phyloP scores from a whole-genome alignment of 176 grass and related monocot genomes.

The Pontederia paniculata region DNA sequence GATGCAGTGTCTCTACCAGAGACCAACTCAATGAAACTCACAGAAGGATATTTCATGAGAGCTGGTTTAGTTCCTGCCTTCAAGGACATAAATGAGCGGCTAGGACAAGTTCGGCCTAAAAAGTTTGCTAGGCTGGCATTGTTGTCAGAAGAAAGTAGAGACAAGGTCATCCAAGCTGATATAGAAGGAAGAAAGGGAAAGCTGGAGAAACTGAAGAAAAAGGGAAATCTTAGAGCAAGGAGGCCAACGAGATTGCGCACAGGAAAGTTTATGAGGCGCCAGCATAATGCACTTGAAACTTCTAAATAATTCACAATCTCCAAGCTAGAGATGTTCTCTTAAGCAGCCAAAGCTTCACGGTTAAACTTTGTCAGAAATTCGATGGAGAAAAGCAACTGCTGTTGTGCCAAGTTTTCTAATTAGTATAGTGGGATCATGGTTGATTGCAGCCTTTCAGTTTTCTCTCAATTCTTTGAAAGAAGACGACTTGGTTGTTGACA shows the following conservation, averaged over 20 bases:
- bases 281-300: conserved; percentile 26
- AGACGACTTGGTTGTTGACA: too few relatives aligned
- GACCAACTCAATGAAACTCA: conserved; percentile 79
- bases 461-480: too few relatives aligned
- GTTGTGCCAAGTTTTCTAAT: too few relatives aligned
- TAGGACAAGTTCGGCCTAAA: conserved; percentile 82
- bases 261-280: conserved; percentile 48
- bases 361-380: too few relatives aligned
- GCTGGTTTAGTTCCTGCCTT: conserved; percentile 68
- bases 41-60: conserved; percentile 88
- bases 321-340: too few relatives aligned
- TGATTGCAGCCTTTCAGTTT: too few relatives aligned
- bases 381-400: too few relatives aligned
- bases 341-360: too few relatives aligned
- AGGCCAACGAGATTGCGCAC: conserved; percentile 29
- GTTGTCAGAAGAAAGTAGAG: conserved; percentile 68
- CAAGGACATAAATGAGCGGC: conserved; percentile 68
- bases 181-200: conserved; percentile 75
- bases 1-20: conserved; percentile 50
- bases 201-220: conserved; percentile 52
- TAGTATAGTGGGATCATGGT: too few relatives aligned
- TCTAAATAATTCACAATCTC: conserved; percentile 18
- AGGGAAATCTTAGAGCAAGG: conserved; percentile 32
- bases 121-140: conserved; percentile 88
- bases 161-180: conserved; percentile 61